These are phyloP conservation scores for Termitomyces sp. DNA, from an alignment of 768 basidiomycete species.

Conservation along the genomic window DNA sequence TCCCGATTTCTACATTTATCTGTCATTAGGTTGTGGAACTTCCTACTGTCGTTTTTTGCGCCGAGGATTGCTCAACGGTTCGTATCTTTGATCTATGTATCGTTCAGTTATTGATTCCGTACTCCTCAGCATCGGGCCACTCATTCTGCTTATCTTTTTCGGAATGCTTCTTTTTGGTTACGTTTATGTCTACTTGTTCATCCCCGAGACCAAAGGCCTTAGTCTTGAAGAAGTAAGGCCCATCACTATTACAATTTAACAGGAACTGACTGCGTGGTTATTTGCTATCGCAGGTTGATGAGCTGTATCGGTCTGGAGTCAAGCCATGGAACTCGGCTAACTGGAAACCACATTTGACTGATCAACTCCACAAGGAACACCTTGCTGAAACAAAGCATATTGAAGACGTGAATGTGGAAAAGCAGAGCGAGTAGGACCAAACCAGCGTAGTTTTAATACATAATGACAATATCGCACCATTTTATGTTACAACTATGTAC, in stretches of 20 bases:
- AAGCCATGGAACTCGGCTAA: slow-evolving; percentile 58
- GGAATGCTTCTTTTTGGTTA: slow-evolving; percentile 67
- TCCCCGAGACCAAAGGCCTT: slow-evolving; percentile 80
- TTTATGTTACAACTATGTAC: neutral
- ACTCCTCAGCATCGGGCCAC: slow-evolving; percentile 56
- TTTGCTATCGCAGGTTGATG: slow-evolving; percentile 49
- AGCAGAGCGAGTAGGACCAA: slow-evolving; percentile 5
- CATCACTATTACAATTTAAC: neutral
- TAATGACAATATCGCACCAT: slow-evolving; percentile 2
- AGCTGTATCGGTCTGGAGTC: slow-evolving; percentile 63
- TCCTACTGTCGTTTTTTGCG: slow-evolving; percentile 67
- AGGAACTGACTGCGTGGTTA: neutral
- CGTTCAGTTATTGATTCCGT: neutral
- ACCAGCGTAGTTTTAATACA: neutral
- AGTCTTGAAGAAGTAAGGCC: slow-evolving; percentile 58
- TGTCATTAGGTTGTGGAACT: slow-evolving; percentile 64
- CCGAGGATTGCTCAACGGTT: slow-evolving; percentile 51
- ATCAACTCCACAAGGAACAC: slow-evolving; percentile 32
- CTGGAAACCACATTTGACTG: slow-evolving; percentile 51
- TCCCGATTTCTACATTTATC: neutral
- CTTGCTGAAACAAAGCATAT: slow-evolving; percentile 3
- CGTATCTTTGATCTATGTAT: neutral
- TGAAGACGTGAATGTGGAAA: slow-evolving; percentile 13
- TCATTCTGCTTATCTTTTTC: slow-evolving; percentile 74
- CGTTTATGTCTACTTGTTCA: slow-evolving; percentile 67